Percentiles rank a stretch among this genome's conserved stretches.
Conservation (phyloP, 2,329 filamentous ascomycete genomes). For the Sporothrix pallida region DNA sequence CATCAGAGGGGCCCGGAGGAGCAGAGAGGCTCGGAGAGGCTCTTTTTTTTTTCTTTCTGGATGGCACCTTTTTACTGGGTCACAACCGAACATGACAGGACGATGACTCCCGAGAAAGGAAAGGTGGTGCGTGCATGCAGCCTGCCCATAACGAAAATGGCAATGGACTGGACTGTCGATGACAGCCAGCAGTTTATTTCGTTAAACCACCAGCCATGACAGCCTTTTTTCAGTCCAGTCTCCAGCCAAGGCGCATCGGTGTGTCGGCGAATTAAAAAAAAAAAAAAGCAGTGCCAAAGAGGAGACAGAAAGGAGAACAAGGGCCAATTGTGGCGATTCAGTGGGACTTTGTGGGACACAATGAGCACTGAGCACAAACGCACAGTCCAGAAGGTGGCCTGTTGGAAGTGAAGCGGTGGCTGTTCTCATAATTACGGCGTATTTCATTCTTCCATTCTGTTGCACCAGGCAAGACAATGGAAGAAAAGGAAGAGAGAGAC, state of each 20-base stretch:
- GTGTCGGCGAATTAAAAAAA: slow-evolving; percentile 1
- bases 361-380: not conserved
- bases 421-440: slow-evolving; percentile 25
- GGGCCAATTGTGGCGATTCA: not conserved
- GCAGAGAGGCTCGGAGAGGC: too few relatives aligned
- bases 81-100: not conserved
- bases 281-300: not conserved
- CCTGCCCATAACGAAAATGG: not conserved
- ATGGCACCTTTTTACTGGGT: too few relatives aligned
- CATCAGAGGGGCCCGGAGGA: not conserved
- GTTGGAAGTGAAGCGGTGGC: not conserved
- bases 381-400: slow-evolving; percentile 14
- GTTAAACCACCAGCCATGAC: too few relatives aligned
- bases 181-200: too few relatives aligned
- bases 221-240: too few relatives aligned
- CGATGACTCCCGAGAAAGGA: slow-evolving; percentile 18
- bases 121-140: slow-evolving; percentile 10
- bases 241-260: slow-evolving; percentile 29
- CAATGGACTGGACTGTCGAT: too few relatives aligned
- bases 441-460: not conserved
- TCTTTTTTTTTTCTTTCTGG: too few relatives aligned
- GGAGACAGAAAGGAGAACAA: not conserved
- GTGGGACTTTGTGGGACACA: not conserved
- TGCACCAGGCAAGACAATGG: not conserved
- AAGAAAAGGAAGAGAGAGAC: not conserved